phyloP scores from a whole-genome alignment of 345 rosid species.

The Euphorbia lathyris region DNA sequence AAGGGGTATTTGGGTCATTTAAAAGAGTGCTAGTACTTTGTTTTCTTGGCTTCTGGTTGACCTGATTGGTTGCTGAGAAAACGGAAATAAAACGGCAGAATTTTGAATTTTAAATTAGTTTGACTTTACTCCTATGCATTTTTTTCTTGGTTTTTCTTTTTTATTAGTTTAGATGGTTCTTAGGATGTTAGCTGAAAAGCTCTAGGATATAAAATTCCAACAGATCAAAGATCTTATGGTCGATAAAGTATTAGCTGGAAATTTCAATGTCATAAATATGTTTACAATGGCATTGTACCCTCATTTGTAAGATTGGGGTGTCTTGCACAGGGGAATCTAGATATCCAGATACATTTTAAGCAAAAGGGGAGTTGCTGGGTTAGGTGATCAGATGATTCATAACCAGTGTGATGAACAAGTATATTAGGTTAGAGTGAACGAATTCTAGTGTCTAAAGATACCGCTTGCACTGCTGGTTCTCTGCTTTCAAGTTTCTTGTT shows the following conservation, averaged over 20 bases:
- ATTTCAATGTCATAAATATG: background rate
- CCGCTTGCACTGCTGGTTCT: background rate
- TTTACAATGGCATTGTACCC: background rate
- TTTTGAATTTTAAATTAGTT: background rate
- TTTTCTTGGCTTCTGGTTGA: background rate
- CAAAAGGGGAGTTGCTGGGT: background rate
- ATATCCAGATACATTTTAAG: background rate
- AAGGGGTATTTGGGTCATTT: conserved; percentile 26
- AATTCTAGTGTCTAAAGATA: background rate
- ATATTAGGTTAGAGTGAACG: background rate
- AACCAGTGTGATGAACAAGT: background rate
- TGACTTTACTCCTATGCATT: background rate
- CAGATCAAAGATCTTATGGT: background rate
- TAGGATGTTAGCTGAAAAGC: background rate
- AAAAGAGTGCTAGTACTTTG: background rate
- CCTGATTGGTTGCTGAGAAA: conserved; percentile 17
- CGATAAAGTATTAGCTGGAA: background rate
- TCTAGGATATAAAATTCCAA: background rate
- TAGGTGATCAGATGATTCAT: background rate
- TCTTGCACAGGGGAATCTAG: too few species aligned
- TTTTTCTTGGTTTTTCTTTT: conserved; percentile 1
- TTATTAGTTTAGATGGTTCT: background rate
- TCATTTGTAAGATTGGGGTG: background rate
- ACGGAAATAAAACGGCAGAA: background rate
- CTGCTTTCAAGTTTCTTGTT: background rate